A percentile compares a stretch with the other conserved stretches of the same genome.
These are phyloP conservation scores for Tuber borchii DNA, from an alignment of 495 filamentous ascomycete genomes.

Conservation along the genomic window DNA sequence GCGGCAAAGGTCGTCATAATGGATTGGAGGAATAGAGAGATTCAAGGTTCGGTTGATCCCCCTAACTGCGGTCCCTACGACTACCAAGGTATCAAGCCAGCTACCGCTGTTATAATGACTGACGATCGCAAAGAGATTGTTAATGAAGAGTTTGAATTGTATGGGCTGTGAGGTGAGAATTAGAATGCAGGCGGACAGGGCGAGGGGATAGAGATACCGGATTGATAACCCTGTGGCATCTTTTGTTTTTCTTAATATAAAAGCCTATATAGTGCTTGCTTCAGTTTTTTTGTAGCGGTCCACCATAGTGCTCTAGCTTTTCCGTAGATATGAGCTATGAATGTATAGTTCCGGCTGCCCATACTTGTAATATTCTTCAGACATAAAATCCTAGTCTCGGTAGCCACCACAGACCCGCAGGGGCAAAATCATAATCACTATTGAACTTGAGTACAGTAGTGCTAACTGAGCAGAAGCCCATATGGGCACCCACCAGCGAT, in stretches of 20 bases:
- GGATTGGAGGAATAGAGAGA: slow-evolving; percentile 92
- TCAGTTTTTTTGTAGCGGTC: neutral
- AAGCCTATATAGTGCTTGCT: neutral
- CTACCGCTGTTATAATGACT: slow-evolving; percentile 36
- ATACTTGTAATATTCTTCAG: too few species aligned
- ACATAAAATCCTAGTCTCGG: too few species aligned
- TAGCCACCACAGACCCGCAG: too few species aligned
- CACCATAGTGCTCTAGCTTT: neutral
- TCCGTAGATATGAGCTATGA: neutral
- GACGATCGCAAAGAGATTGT: slow-evolving; percentile 81
- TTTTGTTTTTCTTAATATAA: neutral
- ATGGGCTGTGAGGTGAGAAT: slow-evolving; percentile 76
- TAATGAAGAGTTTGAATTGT: slow-evolving; percentile 88
- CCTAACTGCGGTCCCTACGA: slow-evolving; percentile 47
- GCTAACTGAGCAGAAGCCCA: too few species aligned
- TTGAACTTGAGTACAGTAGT: too few species aligned
- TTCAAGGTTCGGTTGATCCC: slow-evolving; percentile 83
- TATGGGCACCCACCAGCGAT: too few species aligned
- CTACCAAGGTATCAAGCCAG: slow-evolving; percentile 40
- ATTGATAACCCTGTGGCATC: slow-evolving; percentile 3
- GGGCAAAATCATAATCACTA: too few species aligned
- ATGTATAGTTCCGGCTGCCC: neutral
- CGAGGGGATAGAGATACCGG: slow-evolving; percentile 39
- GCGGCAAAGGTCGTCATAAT: slow-evolving; percentile 84
- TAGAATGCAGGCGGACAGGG: slow-evolving; percentile 43